phyloP scores from a whole-genome alignment of 179 eudicot species.

The Camellia oleifera region DNA sequence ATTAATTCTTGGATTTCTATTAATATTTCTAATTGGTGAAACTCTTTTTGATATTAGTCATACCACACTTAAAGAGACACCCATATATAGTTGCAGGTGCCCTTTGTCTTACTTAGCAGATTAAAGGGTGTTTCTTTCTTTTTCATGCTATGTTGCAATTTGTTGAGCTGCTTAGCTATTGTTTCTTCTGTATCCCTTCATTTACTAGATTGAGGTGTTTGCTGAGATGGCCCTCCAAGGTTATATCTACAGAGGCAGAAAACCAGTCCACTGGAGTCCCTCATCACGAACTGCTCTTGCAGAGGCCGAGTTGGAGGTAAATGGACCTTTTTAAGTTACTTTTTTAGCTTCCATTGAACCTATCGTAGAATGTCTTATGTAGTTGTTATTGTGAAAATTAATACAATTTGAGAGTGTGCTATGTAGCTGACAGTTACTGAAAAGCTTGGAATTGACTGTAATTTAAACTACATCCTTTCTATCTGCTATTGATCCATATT shows the following conservation, averaged over 20 bases:
- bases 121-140: background rate
- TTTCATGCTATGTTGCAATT: constrained; percentile 4
- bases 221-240: constrained; percentile 91
- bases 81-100: constrained; percentile 7
- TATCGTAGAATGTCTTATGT: background rate
- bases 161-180: constrained; percentile 7
- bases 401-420: background rate
- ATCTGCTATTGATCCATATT: no score
- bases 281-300: constrained; percentile 98
- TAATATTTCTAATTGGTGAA: background rate
- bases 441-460: background rate
- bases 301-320: constrained; percentile 95
- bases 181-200: constrained; percentile 15
- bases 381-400: background rate
- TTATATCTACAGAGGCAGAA: constrained; percentile 87
- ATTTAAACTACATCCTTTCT: constrained; percentile 1
- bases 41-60: background rate
- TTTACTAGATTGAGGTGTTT: constrained; percentile 79
- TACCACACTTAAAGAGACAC: background rate
- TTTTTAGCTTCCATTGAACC: background rate
- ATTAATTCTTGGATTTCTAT: background rate
- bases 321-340: background rate
- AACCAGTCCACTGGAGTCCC: constrained; percentile 99
- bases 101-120: background rate
- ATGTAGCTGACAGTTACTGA: background rate